Base-by-base conservation (phyloP, 2,329 filamentous ascomycete species). In the Sporothrix brunneoviolacea region DNA sequence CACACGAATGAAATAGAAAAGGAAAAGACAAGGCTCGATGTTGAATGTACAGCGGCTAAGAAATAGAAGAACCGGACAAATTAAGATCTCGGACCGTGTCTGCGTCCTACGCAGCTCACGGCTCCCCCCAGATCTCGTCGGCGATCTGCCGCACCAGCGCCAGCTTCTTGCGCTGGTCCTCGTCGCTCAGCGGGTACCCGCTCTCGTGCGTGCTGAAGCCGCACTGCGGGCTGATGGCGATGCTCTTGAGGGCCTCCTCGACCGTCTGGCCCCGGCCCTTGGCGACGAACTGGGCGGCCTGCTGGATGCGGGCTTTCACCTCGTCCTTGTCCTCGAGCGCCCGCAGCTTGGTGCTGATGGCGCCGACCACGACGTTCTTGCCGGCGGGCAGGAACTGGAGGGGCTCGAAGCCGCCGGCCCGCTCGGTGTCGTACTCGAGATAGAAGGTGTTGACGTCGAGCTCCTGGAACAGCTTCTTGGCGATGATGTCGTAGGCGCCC, bases 161-260 rank as follows among this genome's bases (percentile, higher is more conserved):
- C 60, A 88, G 65, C 71, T 88, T 88, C 59, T 75, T 77, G 65
- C 81, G 74, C 84, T 88, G 88, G 58, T 82, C 83, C 32, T 84
- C 76, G 60, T 77, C 71, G 19, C 74, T 77, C 48, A 91, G 71
- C 13, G 80, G 76, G 62, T 91, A 89, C 0, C 86, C 86, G 59
- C 77, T 81, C 58, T 84, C 80, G 63, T 89, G 75, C 2, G 77
- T 79, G 60, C 88, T 75, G 35, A 85, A 84, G 1, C 82, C 82
- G 61, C 82, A 85, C 68, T 87, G 83, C 4, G 83, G 83, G 61
- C 80, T 84, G 27, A 86, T 78, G 40, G 81, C 80, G 24, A 88
- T 70, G 57, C 80, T 76, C 61, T 80, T 70, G 48, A 88, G 68
- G 1, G 80, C 83, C 61, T 86, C 75, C 58, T 84, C 75, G n/a